These are phyloP conservation scores for Setaria viridis DNA, from an alignment of 202 grass and related monocot species.

Conservation along the genomic window DNA sequence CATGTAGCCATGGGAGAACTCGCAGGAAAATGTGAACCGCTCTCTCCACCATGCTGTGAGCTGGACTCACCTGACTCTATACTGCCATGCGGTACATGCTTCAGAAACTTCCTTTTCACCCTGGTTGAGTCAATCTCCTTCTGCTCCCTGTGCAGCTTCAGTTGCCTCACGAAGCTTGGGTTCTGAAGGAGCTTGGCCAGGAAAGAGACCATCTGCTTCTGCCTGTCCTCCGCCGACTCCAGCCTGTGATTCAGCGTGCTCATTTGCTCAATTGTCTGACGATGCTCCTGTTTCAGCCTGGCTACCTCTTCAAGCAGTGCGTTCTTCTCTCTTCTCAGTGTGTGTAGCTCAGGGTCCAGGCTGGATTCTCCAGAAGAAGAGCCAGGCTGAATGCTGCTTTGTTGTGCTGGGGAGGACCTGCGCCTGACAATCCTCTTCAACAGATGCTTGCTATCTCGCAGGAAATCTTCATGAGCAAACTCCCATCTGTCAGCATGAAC, in stretches of 20 bases:
- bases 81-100: slow-evolving; percentile 50
- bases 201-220: slow-evolving; percentile 95
- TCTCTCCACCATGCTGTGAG: slow-evolving; percentile 35
- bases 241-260: slow-evolving; percentile 70
- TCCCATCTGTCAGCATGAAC: slow-evolving; percentile 95
- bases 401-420: slow-evolving; percentile 60
- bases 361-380: slow-evolving; percentile 55
- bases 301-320: slow-evolving; percentile 68
- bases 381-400: slow-evolving; percentile 52
- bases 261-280: slow-evolving; percentile 70
- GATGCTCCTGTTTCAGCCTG: slow-evolving; percentile 73
- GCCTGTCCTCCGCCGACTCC: slow-evolving; percentile 69
- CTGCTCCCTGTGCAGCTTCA: slow-evolving; percentile 62
- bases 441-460: slow-evolving; percentile 66
- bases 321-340: slow-evolving; percentile 66
- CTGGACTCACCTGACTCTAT: slow-evolving; percentile 55
- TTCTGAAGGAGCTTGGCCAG: slow-evolving; percentile 76
- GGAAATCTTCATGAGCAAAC: slow-evolving; percentile 88
- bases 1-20: slow-evolving; percentile 21
- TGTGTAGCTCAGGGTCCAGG: slow-evolving; percentile 68
- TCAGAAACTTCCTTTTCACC: slow-evolving; percentile 75
- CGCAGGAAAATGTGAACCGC: slow-evolving; percentile 40
- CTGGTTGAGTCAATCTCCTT: slow-evolving; percentile 48
- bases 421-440: slow-evolving; percentile 88
- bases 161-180: slow-evolving; percentile 64